phyloP scores from a whole-genome alignment of 1,284 basidiomycete genomes.

The Cryptococcus sp. region DNA sequence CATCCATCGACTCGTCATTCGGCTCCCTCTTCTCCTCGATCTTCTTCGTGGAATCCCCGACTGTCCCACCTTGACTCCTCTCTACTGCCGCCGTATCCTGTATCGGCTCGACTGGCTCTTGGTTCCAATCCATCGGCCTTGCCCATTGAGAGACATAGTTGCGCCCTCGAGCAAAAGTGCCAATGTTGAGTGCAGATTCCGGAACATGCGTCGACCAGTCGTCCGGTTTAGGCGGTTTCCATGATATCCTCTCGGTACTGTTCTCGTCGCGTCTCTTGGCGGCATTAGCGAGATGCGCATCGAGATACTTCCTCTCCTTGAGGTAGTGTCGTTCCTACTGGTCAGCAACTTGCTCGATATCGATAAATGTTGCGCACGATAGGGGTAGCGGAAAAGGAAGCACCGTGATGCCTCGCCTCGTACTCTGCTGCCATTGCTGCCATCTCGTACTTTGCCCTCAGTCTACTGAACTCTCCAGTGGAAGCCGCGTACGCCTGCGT shows the following conservation, averaged over 20 bases:
- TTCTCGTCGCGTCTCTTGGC: neutral
- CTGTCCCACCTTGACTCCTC: too few relatives aligned
- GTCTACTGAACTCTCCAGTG: slow-evolving; percentile 75
- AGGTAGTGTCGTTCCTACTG: slow-evolving; percentile 8
- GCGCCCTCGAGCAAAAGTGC: slow-evolving; percentile 32
- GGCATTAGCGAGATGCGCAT: slow-evolving; percentile 5
- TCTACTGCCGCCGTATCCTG: too few relatives aligned
- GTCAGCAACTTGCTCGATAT: neutral
- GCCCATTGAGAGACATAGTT: slow-evolving; percentile 37
- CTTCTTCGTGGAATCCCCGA: slow-evolving; percentile 6
- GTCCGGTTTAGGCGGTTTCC: slow-evolving; percentile 23
- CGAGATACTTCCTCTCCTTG: slow-evolving; percentile 22
- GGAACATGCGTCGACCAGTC: slow-evolving; percentile 28
- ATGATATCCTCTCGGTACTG: neutral
- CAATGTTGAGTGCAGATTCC: slow-evolving; percentile 9
- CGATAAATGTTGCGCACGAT: slow-evolving; percentile 31
- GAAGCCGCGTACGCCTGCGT: slow-evolving; percentile 74
- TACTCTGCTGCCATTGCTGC: slow-evolving; percentile 67
- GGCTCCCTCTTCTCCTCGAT: neutral
- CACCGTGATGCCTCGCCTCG: slow-evolving; percentile 75
- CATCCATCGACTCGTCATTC: slow-evolving; percentile 20
- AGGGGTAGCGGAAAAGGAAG: slow-evolving; percentile 40
- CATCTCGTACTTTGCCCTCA: slow-evolving; percentile 78
- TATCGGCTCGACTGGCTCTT: neutral
- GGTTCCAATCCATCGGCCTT: neutral